Base-by-base conservation (phyloP, 2,329 filamentous ascomycete genomes). In the Ciborinia camelliae region DNA sequence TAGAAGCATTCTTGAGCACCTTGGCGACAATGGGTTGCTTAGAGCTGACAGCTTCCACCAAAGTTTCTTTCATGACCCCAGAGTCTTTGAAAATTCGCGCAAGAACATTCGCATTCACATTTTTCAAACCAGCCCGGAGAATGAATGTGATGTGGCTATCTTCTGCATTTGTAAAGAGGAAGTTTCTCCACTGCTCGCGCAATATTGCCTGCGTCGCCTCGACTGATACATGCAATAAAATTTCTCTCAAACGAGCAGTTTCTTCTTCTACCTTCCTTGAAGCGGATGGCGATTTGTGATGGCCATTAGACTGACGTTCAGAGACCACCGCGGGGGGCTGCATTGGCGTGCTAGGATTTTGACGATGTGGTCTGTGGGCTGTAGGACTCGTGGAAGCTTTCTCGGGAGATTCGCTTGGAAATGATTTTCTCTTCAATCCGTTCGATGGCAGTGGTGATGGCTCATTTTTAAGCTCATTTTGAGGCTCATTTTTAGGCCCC, bases 61-160 rank as follows among this genome's bases (percentile, higher is more conserved):
- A 45, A 3, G 62, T 39, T 18, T 67, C 68, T 41, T 68, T 69
- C 43, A 70, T 70, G 2, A 69, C 32, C 23, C 54, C 53, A 7
- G 67, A 65, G 32, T 73, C 71, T 32, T 66, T 72, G 0, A 71
- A 48, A 5, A 72, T 67, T 30, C 67, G 67, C 2, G 71, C 64
- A 3, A 74, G n/a, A 48, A 73, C 59, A 32, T 47, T 52, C 4
- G 26, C 30, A 20, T 48, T 68, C 8, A 69, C 63, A 48, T 74
- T 73, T 51, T 73, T 71, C 7, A 75, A 55, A 12, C 70, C 68
- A 30, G 71, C 71, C 23, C 72, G 66, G 5, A 73, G 54, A 12
- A 74, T 60, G 52, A 70, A 74, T 14, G 68, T 65, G 12, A 73
- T 59, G 61, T 74, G 72, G 5, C 66, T 63, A 32, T 71, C 66